Base-by-base conservation (phyloP, 2,329 filamentous ascomycete species). In the Pezicula radicicola region DNA sequence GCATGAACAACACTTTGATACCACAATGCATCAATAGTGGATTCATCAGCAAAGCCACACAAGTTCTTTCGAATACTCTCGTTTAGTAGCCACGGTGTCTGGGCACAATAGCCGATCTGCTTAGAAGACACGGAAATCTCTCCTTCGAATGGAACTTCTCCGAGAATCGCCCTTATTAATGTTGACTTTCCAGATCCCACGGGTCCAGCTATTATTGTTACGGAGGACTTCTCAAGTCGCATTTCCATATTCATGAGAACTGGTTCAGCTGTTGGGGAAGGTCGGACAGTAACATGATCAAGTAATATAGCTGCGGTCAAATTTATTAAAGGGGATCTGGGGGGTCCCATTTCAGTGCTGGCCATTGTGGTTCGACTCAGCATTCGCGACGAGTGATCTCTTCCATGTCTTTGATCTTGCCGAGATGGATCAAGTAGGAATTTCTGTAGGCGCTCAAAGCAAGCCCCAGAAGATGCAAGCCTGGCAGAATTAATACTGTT, bases 1-100 rank as follows among this genome's bases (percentile, higher is more conserved):
- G 65, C 64, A 2, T 59, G 51, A 7, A 72, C 33, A 0, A 73
- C 68, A n/a, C 33, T 51, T 13, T 46, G 49, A 47, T 47, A 48
- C 47, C 27, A 50, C 39, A 5, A 51, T n/a, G 16, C 51, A 44
- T 36, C 53, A 2, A 40, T 40, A 3, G 7, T 15, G 10, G 54
- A 56, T 18, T 30, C 39, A 5, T 8, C 16, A 18, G 42, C 42
- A 27, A 19, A 18, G 6, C 51, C 60, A 33, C 64, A 37, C n/a
- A 66, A 65, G 39, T 63, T 66, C 6, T 62, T 48, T 28, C 60
- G 56, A 16, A 66, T 50, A 28, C 53, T 63, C 9, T 48, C 55
- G 42, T 67, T 64, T 12, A 16, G 19, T 3, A 57, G 35, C 57
- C 57, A 61, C 4, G 59, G 55, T 1, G 50, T 54, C 33, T 60